Percentiles rank a stretch among this genome's conserved stretches.
These are phyloP conservation scores for Pyricularia pennisetigena DNA, from an alignment of 2,329 filamentous ascomycete genomes.

Conservation along the genomic window DNA sequence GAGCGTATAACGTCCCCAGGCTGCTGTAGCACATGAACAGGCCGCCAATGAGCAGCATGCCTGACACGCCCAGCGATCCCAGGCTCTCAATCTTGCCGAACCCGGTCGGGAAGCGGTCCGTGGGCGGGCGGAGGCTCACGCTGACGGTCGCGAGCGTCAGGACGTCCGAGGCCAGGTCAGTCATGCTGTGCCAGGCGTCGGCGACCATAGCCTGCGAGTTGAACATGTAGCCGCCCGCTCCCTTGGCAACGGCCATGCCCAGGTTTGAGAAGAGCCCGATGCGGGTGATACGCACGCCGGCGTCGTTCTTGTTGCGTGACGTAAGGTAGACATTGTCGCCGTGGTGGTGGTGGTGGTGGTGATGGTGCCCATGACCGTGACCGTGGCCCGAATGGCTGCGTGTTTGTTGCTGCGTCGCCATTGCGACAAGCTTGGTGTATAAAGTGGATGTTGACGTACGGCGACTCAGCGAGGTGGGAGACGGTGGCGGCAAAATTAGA, in stretches of 20 bases:
- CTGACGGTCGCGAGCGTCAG: conserved; percentile 91
- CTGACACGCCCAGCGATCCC: conserved; percentile 85
- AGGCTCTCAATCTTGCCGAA: conserved; percentile 98
- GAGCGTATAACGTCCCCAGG: conserved; percentile 57
- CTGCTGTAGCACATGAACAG: conserved; percentile 85
- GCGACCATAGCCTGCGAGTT: conserved; percentile 89
- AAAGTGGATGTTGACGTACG: background rate
- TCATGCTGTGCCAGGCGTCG: conserved; percentile 91
- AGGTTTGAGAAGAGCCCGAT: conserved; percentile 85
- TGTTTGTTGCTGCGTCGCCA: conserved; percentile 2
- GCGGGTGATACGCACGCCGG: conserved; percentile 85
- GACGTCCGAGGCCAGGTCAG: conserved; percentile 89
- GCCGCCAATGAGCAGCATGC: conserved; percentile 80
- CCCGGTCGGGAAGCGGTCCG: conserved; percentile 73
- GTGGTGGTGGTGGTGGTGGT: conserved; percentile 59
- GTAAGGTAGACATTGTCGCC: conserved; percentile 79
- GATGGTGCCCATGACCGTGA: conserved; percentile 39
- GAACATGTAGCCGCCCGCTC: conserved; percentile 84
- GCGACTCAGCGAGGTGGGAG: background rate
- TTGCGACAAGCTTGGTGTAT: background rate
- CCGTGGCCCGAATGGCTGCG: conserved; percentile 16
- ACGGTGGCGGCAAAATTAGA: background rate
- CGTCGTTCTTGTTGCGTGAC: conserved; percentile 78
- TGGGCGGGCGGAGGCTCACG: conserved; percentile 80
- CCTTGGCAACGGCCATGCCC: conserved; percentile 89